These are phyloP conservation scores for Beauveria medogensis DNA, from an alignment of 2,329 filamentous ascomycete species.

Conservation along the genomic window DNA sequence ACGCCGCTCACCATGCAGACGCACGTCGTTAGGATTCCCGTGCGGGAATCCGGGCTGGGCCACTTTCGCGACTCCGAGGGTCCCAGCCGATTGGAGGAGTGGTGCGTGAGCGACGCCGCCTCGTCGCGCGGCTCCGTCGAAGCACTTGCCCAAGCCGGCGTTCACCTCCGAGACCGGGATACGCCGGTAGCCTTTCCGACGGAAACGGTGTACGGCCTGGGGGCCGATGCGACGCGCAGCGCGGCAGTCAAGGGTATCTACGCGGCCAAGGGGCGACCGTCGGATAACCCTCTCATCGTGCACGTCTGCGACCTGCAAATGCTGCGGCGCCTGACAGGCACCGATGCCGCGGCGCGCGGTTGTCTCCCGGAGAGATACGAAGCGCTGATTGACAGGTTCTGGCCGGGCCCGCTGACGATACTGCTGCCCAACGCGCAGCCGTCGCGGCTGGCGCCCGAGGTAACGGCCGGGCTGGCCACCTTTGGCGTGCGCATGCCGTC, in stretches of 20 bases:
- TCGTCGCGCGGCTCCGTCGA: slow-evolving; percentile 22
- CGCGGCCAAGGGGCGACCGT: slow-evolving; percentile 77
- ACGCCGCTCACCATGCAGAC: slow-evolving; percentile 29
- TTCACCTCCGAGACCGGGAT: slow-evolving; percentile 55
- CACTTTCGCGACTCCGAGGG: slow-evolving; percentile 23
- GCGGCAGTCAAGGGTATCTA: slow-evolving; percentile 86
- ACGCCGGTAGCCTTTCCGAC: slow-evolving; percentile 91
- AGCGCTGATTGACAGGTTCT: slow-evolving; percentile 73
- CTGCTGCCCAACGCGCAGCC: slow-evolving; percentile 67
- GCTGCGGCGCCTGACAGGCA: slow-evolving; percentile 53
- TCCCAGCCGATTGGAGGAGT: slow-evolving; percentile 30
- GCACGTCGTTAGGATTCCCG: slow-evolving; percentile 28
- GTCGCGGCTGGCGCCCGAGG: slow-evolving; percentile 75
- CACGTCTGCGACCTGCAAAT: slow-evolving; percentile 79
- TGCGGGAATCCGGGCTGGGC: slow-evolving; percentile 23
- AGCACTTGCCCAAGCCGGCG: slow-evolving; percentile 55
- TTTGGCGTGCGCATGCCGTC: slow-evolving; percentile 89
- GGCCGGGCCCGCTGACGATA: slow-evolving; percentile 91
- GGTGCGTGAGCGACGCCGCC: slow-evolving; percentile 28
- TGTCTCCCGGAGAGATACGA: slow-evolving; percentile 66
- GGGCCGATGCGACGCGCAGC: slow-evolving; percentile 87
- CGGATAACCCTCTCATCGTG: slow-evolving; percentile 92
- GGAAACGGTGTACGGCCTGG: slow-evolving; percentile 93
- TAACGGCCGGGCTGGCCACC: slow-evolving; percentile 75
- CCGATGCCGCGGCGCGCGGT: slow-evolving; percentile 18